A percentile compares a stretch with the other conserved stretches of the same genome.
phyloP scores from a whole-genome alignment of 331 rosid genomes.

The Saraca asoca region DNA sequence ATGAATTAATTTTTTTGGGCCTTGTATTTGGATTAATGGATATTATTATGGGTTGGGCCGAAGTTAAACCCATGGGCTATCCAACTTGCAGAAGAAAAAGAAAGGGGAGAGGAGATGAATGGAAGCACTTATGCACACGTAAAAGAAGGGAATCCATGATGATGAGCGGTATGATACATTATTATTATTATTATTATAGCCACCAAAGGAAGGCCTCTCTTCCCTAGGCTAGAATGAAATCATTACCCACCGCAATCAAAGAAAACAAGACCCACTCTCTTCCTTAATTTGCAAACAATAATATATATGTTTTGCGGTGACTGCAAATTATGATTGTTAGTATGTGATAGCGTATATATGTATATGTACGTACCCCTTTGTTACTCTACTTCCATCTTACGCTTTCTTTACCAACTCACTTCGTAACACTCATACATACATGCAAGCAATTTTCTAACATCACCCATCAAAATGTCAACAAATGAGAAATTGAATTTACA shows the following conservation, averaged over 20 bases:
- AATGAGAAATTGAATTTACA: too few species aligned
- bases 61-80: too few species aligned
- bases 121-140: constrained; percentile 50
- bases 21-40: too few species aligned
- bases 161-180: constrained; percentile 36
- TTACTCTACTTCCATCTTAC: constrained; percentile 8
- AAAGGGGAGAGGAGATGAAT: too few species aligned
- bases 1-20: too few species aligned
- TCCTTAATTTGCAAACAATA: constrained; percentile 9
- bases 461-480: too few species aligned
- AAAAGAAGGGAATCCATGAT: constrained; percentile 59
- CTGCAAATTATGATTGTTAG: not conserved
- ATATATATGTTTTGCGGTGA: not conserved
- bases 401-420: not conserved
- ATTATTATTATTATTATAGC: constrained; percentile 30
- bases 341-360: too few species aligned
- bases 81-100: too few species aligned
- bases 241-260: constrained; percentile 54
- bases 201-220: constrained; percentile 37
- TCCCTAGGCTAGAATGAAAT: constrained; percentile 51
- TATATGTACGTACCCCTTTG: too few species aligned
- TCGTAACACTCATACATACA: too few species aligned
- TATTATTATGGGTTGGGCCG: too few species aligned
- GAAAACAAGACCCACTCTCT: not conserved
- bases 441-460: too few species aligned